Percentiles rank a stretch among this genome's conserved stretches.
Evolutionary conservation across 164 flowering plant genomes (phyloP).

Genomic region (Malania oleifera): DNA sequence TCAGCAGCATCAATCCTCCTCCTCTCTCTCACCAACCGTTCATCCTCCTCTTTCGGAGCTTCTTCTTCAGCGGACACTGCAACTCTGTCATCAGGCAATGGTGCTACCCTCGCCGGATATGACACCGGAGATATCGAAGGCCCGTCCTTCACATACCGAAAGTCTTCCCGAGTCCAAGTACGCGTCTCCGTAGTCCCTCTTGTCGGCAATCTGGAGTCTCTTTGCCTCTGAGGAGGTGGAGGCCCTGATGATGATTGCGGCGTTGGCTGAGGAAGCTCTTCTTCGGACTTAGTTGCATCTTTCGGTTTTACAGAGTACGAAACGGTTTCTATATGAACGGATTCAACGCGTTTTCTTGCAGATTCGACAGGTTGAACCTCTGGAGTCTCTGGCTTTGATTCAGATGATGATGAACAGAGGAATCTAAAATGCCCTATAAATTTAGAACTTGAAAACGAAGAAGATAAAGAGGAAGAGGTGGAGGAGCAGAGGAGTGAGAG

Average conservation of each 20-base stretch:
- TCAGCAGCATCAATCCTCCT: background rate
- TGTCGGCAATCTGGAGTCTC: background rate
- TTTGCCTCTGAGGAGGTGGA: background rate
- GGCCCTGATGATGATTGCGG: too few relatives aligned
- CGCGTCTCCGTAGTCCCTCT: background rate
- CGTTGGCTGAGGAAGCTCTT: background rate
- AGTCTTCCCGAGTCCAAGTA: background rate
- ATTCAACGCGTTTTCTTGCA: too few relatives aligned
- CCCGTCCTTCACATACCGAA: background rate
- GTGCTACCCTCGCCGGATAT: background rate
- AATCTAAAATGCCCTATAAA: too few relatives aligned
- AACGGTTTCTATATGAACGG: background rate
- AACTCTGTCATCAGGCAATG: background rate
- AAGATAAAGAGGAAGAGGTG: too few relatives aligned
- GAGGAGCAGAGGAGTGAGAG: slow-evolving; percentile 12
- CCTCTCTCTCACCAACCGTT: background rate
- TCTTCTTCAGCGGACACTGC: background rate
- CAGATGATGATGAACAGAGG: too few relatives aligned
- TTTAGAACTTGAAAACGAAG: too few relatives aligned
- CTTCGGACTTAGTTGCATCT: background rate
- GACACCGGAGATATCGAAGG: background rate
- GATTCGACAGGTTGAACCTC: too few relatives aligned
- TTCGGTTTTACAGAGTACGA: background rate
- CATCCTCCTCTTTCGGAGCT: background rate
- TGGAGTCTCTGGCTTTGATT: too few relatives aligned